Base-by-base conservation (phyloP, 73 alveolate species). In the Paramecium tetraurelia region DNA sequence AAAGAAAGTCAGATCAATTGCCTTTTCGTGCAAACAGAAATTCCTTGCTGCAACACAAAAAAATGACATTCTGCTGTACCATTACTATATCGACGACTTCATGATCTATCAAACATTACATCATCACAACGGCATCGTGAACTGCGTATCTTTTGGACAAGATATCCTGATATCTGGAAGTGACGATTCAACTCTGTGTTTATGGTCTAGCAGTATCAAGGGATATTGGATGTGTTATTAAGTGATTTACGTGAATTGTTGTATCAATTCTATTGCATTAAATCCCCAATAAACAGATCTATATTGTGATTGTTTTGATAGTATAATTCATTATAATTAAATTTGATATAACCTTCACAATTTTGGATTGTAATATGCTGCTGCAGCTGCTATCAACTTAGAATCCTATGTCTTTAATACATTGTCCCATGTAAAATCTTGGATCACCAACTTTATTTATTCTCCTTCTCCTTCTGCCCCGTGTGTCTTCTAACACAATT, bases 351-450 rank as follows among this genome's bases (percentile, higher is more conserved):
- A 18, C 11, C 20, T 18, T 53, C 69, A 53, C 8, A n/a, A 22
- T 63, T 63, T 63, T 11, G 44, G 46, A 31, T 63, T 31, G 9
- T 59, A 71, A 63, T 86, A 86, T 21, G 93, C 93, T 86, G 87
- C 86, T 4, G 94, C 85, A 3, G 87, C 84, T 22, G 88, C 48
- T 53, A 89, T 89, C 59, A 89, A 70, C 21, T 89, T 89, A 41
- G 90, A 50, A 46, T 89, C 94, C 21, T 71, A 33, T 0, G 94
- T 89, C 58, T 89, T 29, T 38, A 89, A 46, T 16, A 89, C 85
- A 70, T 89, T 89, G 38, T 69, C 58, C 94, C 75, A 70, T 33
- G 71, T 89, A 48, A 44, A 89, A 70, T 89, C 94, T 71, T 89
- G 8, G 9, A 89, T 69, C 33, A 59, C 31, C 21, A 89, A 70